Base-by-base conservation (phyloP, 345 rosid genomes). In the Hypericum perforatum region DNA sequence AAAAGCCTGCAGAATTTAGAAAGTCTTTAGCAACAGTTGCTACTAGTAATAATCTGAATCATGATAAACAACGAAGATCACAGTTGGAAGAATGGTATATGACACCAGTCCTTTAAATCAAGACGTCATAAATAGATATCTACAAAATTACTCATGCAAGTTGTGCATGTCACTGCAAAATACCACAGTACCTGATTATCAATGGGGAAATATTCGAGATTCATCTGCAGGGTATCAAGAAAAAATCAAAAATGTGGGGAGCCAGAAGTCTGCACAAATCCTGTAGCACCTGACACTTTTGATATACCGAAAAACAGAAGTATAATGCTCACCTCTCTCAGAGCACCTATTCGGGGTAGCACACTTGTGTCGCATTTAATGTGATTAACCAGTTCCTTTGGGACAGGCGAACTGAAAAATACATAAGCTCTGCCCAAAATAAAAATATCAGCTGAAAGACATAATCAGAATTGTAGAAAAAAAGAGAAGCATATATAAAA, bases 201-300 rank as follows among this genome's bases (percentile, higher is more conserved):
- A 48, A 91, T 61, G 37, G 98, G 91, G 69, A 91, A 91, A 64
- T 78, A 91, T 70, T 86, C 95, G 87, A 86, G 63, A 62, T 91
- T 91, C 94, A 91, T 75, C 95, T 89, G 88, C 71, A 74, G 6
- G 60, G 36, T 43, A 13, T 6, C 54, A 58, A 14, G 60, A 53
- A 56, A 7, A 52, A n/a, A 8, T 1, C 46, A 14, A 37, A 11
- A 9, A 39, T 8, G 9, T 9, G 16, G 6, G 9, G 49, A 46
- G 37, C 5, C 9, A 9, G 41, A 3, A 43, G 52, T 36, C 37
- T 3, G 36, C 22, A 16, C 53, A 22, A 22, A 4, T 22, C 32
- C 29, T 53, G 44, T 9, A 13, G 13, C 41, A 10, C 38, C 11
- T 12, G n/a, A 49, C 54, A 38, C 29, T 13, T 11, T 29, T 6